Base-by-base conservation (phyloP, 371 early-diverging fungal genomes). In the Dinochytrium kinnereticum region DNA sequence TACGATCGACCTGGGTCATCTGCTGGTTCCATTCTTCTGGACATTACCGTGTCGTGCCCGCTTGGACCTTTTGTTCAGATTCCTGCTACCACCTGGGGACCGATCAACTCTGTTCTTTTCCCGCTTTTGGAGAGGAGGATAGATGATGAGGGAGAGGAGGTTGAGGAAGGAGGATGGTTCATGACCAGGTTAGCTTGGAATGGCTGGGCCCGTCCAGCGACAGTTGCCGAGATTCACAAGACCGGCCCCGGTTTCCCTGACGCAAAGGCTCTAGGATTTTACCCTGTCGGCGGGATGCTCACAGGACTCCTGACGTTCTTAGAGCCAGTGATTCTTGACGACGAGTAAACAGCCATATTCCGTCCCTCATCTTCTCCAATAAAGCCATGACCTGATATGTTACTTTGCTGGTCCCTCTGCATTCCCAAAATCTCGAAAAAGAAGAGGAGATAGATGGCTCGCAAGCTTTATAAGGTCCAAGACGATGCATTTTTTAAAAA, bases 31-130 rank as follows among this genome's bases (percentile, higher is more conserved):
- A 26, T 66, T 10, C 28, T 66, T 2, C n/a, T 66, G 36, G 66
- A 66, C 44, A 44, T 44, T 10, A 66, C 40, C 3, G 15, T 15
- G 24, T 15, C 38, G 5, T n/a, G 24, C 17, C 66, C 66, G 2
- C 49, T 66, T 7, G 66, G 66, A 26, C 21, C 44, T 2, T 38
- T 66, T 26, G 3, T 66, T 3, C 2, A 10, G 24, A 66, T 66
- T 34, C 66, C 66, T 10, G 44, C 66, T 19, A 66, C 66, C 3
- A 66, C 66, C 15, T 66, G 66, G 66, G 66, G 66, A 40, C 66
- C 66, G 39, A 2, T 66, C 10, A 40, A 39, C 13, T 40, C 19
- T 30, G 5, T 66, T 28, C 44, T 66, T 5, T 44, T 44, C 2
- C 44, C 44, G 38, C 2, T 66, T 19, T 2, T 66, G 2, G 44